Conservation (phyloP, 805 yeast species). For the Candida ulmi region DNA sequence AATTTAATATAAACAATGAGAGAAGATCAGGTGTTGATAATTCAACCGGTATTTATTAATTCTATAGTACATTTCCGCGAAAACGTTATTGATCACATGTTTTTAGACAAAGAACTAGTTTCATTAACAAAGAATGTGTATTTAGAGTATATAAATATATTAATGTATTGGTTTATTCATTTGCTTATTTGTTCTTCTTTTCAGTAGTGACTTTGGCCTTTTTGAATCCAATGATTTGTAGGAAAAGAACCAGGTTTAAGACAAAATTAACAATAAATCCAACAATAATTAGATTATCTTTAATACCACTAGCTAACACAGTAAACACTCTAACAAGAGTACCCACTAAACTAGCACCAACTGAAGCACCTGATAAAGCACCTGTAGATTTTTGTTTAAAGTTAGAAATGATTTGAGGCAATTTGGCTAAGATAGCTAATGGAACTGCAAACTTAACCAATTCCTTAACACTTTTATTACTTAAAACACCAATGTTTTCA, state of each 20-base stretch:
- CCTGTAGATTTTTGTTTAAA: conserved; percentile 36
- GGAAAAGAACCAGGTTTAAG: conserved; percentile 28
- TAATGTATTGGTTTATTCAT: too few relatives aligned
- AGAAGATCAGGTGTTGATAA: too few relatives aligned
- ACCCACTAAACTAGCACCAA: conserved; percentile 31
- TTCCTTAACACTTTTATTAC: conserved; percentile 13
- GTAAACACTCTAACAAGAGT: conserved; percentile 34
- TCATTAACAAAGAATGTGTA: too few relatives aligned
- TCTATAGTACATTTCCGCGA: too few relatives aligned
- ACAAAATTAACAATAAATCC: conserved; percentile 27
- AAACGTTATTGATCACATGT: too few relatives aligned
- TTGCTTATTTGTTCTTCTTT: conserved; percentile 16
- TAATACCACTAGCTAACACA: conserved; percentile 28
- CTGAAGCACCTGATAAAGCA: conserved; percentile 31
- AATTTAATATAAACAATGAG: too few relatives aligned
- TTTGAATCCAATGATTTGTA: conserved; percentile 30
- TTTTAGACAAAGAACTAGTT: too few relatives aligned
- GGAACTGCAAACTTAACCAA: conserved; percentile 32
- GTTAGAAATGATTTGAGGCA: conserved; percentile 37
- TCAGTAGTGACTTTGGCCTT: conserved; percentile 6
- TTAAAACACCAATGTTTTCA: conserved; percentile 17
- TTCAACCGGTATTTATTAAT: too few relatives aligned
- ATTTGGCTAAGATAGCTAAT: conserved; percentile 27
- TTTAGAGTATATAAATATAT: too few relatives aligned
- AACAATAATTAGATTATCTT: conserved; percentile 27